Base-by-base conservation (phyloP, 768 basidiomycete genomes). In the Neoboletus subvelutipes region DNA sequence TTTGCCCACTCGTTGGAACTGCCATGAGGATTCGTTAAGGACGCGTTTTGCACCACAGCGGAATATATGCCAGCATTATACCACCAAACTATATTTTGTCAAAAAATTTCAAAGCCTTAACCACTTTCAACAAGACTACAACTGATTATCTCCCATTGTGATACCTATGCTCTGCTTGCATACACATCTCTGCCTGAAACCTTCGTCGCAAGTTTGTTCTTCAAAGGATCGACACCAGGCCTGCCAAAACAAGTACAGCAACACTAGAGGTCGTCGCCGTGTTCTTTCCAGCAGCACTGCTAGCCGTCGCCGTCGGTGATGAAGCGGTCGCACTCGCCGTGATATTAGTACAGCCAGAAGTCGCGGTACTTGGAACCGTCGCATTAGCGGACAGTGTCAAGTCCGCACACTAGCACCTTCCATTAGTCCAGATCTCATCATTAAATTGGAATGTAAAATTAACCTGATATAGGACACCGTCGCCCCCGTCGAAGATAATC, bases 381-480 rank as follows among this genome's bases (percentile, higher is more conserved):
- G 77, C 76, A 64, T 69, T 79, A 20, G 75, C 79, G 41, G 84
- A 80, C 33, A 95, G 74, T 20, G 86, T 85, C 63, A 94, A 70
- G 72, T 94, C 93, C 37, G 92, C 80, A 67, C 92, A 94, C 88
- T 93, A 65, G 13, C 49, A 11, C 17, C 58, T n/a, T 46, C 37
- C 18, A 24, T 59, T 3, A 29, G 37, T 28, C 41, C 43, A 9
- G 24, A 45, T 49, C 40, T 36, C 22, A 36, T 31, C n/a, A 48
- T 20, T 1, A 22, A 46, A 40, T 45, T 17, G 31, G 15, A 54
- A 40, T 4, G 3, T 17, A 28, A 52, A 50, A 55, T 59, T 39
- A 50, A 82, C 88, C 78, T 92, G 89, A 73, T 79, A 92, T 9
- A 94, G 78, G 29, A 66, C 46, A 22, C 84, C 85, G 65, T 94